Conservation (phyloP, 2,329 filamentous ascomycete species). For the Trichophyton mentagrophytes region DNA sequence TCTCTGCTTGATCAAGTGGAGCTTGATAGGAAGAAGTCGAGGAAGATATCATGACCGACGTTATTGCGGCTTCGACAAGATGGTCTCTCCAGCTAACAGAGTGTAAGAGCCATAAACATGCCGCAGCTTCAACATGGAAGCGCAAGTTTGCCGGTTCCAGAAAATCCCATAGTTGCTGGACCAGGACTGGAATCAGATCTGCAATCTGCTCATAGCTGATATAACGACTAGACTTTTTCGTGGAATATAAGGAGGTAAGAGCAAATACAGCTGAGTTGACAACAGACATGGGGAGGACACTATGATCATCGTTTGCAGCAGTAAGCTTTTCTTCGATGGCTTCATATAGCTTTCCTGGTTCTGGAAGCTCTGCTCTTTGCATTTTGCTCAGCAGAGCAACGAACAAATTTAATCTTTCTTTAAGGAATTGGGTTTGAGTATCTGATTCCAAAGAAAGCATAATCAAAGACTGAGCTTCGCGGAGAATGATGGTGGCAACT, state of each 20-base stretch:
- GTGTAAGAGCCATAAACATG: conserved; percentile 76
- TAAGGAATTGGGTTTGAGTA: conserved; percentile 34
- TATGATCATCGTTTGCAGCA: conserved; percentile 14
- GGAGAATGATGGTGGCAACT: conserved; percentile 50
- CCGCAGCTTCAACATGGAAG: conserved; percentile 85
- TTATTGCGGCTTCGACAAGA: conserved; percentile 68
- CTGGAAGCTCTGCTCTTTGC: conserved; percentile 25
- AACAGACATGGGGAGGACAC: conserved; percentile 23
- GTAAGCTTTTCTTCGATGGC: conserved; percentile 21
- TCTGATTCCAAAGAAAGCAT: conserved; percentile 21
- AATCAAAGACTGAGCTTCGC: conserved; percentile 39
- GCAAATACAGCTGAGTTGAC: conserved; percentile 39
- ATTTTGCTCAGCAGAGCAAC: conserved; percentile 36
- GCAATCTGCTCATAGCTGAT: conserved; percentile 39
- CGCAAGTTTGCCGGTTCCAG: conserved; percentile 74
- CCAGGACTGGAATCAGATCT: conserved; percentile 53
- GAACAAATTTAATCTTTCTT: conserved; percentile 48
- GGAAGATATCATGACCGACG: conserved; percentile 51
- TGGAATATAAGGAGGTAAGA: conserved; percentile 27
- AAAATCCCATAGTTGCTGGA: conserved; percentile 64
- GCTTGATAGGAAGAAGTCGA: conserved; percentile 22
- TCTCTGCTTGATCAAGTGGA: conserved; percentile 26
- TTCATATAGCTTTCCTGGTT: conserved; percentile 24
- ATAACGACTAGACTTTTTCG: conserved; percentile 25
- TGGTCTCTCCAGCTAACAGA: conserved; percentile 54